A percentile compares a stretch with the other conserved stretches of the same genome.
Evolutionary conservation across 2,329 filamentous ascomycete species (phyloP).

Genomic region (Metarhizium anisopliae): DNA sequence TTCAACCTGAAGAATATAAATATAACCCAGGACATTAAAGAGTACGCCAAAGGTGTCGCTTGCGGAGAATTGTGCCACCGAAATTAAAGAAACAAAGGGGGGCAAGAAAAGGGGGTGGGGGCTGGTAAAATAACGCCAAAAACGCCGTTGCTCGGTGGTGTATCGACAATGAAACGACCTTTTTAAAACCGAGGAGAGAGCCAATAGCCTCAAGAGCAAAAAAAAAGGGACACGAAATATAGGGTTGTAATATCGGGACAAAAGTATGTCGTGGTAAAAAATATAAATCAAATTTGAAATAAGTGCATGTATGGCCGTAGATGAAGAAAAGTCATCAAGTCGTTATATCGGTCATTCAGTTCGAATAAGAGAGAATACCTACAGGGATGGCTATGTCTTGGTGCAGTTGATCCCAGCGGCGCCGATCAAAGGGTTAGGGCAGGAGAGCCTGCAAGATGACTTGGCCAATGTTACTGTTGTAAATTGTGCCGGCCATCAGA

Average conservation of each 20-base stretch:
- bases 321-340: slow-evolving; percentile 9
- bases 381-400: slow-evolving; percentile 6
- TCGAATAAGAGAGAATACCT: background rate
- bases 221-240: slow-evolving; percentile 9
- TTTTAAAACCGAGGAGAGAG: background rate
- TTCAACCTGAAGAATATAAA: background rate
- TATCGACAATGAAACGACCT: slow-evolving; percentile 3
- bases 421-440: slow-evolving; percentile 7
- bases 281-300: background rate
- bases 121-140: background rate
- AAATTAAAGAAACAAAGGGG: background rate
- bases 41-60: background rate
- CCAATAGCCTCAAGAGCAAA: slow-evolving; percentile 3
- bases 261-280: background rate
- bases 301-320: slow-evolving; percentile 5
- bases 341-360: slow-evolving; percentile 7
- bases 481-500: slow-evolving; percentile 9
- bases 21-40: background rate
- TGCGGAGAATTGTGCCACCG: background rate
- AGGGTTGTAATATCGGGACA: background rate
- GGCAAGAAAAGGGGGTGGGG: background rate
- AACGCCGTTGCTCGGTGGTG: slow-evolving; percentile 23
- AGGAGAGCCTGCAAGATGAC: slow-evolving; percentile 17
- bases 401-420: slow-evolving; percentile 7
- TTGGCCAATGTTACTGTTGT: slow-evolving; percentile 1